Evolutionary conservation across 1,284 basidiomycete species (phyloP).

Genomic region (Albatrellus sp.): DNA sequence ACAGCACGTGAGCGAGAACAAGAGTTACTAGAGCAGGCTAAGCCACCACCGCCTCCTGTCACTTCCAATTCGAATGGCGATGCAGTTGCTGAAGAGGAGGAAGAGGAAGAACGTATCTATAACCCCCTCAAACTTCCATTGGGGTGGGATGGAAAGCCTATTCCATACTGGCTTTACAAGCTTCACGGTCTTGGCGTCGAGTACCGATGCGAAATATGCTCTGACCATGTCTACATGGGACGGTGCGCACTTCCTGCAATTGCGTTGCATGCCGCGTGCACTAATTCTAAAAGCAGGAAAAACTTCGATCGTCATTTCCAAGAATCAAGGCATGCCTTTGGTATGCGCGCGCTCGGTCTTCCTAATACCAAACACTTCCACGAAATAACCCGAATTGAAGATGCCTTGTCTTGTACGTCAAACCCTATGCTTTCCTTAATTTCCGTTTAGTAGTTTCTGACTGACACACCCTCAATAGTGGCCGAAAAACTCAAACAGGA

Average conservation of each 20-base stretch:
- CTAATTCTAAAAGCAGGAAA: slow-evolving; percentile 40
- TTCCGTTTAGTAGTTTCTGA: neutral
- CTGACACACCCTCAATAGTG: slow-evolving; percentile 33
- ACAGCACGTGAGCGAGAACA: slow-evolving; percentile 95
- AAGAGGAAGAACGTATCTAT: slow-evolving; percentile 91
- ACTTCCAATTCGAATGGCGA: slow-evolving; percentile 31
- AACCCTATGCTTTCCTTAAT: neutral
- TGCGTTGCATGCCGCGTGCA: neutral
- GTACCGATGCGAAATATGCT: slow-evolving; percentile 97
- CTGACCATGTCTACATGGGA: slow-evolving; percentile 91
- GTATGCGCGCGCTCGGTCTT: slow-evolving; percentile 93
- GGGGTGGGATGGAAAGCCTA: slow-evolving; percentile 97
- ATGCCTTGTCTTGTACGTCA: slow-evolving; percentile 78
- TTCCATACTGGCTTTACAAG: slow-evolving; percentile 98
- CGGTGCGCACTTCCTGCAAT: slow-evolving; percentile 32
- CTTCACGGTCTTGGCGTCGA: slow-evolving; percentile 95
- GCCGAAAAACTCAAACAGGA: slow-evolving; percentile 94
- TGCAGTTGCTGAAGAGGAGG: slow-evolving; percentile 66
- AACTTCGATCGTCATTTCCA: slow-evolving; percentile 93
- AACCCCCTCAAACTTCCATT: slow-evolving; percentile 96
- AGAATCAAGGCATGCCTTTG: slow-evolving; percentile 95
- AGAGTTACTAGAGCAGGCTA: slow-evolving; percentile 72
- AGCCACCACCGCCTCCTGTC: slow-evolving; percentile 38
- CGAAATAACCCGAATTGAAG: slow-evolving; percentile 94
- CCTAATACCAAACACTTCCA: slow-evolving; percentile 99